A percentile compares a stretch with the other conserved stretches of the same genome.
These are phyloP conservation scores for Penicillium vulpinum DNA, from an alignment of 2,329 filamentous ascomycete species.

Conservation along the genomic window DNA sequence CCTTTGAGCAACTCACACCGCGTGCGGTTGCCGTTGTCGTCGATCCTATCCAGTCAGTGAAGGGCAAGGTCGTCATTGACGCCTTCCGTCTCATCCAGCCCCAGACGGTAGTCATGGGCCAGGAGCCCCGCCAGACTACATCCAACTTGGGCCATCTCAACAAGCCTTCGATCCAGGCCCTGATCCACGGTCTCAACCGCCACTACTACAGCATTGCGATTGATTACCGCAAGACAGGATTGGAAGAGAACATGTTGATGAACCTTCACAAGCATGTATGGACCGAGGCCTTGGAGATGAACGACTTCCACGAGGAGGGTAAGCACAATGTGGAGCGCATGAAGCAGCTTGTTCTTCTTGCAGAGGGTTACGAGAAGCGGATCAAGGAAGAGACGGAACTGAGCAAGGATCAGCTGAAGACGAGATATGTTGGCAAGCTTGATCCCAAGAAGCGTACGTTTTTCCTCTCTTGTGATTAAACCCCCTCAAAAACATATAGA, in stretches of 20 bases:
- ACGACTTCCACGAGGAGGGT: constrained; percentile 85
- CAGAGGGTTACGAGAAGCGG: constrained; percentile 96
- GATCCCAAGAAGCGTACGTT: constrained; percentile 90
- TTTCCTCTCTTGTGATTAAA: not conserved
- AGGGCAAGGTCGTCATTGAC: constrained; percentile 99
- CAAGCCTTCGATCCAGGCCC: constrained; percentile 98
- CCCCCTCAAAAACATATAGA: not conserved
- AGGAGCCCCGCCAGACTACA: constrained; percentile 95
- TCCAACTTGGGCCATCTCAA: constrained; percentile 97
- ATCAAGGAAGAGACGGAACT: constrained; percentile 98
- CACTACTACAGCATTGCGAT: constrained; percentile 99
- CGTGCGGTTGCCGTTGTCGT: constrained; percentile 97
- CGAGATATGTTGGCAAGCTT: constrained; percentile 96
- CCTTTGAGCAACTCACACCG: constrained; percentile 97
- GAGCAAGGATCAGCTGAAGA: constrained; percentile 97
- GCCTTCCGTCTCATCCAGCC: constrained; percentile 98
- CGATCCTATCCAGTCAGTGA: constrained; percentile 98
- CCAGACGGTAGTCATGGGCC: constrained; percentile 94
- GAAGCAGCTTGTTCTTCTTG: constrained; percentile 81
- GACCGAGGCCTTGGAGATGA: constrained; percentile 97
- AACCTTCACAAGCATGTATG: constrained; percentile 99
- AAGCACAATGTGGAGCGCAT: constrained; percentile 83
- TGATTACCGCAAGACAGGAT: constrained; percentile 94
- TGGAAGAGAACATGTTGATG: constrained; percentile 99
- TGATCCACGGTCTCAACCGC: constrained; percentile 95